Conservation (phyloP, 2,329 filamentous ascomycete genomes). For the Cadophora malorum region DNA sequence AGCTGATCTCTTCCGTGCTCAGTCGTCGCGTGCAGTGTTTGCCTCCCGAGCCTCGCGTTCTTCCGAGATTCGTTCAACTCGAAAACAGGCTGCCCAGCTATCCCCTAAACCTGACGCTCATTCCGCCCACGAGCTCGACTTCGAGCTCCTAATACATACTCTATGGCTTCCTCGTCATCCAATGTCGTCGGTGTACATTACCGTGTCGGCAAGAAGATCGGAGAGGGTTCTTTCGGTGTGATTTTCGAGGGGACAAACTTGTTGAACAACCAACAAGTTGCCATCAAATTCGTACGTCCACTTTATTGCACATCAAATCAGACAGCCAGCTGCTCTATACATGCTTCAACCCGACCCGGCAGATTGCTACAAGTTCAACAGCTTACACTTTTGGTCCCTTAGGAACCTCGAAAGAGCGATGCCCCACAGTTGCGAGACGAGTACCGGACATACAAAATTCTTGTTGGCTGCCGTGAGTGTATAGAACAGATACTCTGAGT, state of each 20-base stretch:
- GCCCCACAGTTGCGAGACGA: slow-evolving; percentile 97
- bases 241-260: slow-evolving; percentile 99
- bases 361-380: slow-evolving; percentile 6
- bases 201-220: slow-evolving; percentile 98
- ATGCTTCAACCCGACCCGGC: not conserved
- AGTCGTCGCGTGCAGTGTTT: slow-evolving; percentile 38
- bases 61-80: slow-evolving; percentile 16
- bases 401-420: slow-evolving; percentile 99
- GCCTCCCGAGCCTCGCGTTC: slow-evolving; percentile 29
- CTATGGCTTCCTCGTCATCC: slow-evolving; percentile 56
- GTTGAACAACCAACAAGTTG: slow-evolving; percentile 98
- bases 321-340: not conserved
- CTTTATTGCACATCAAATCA: slow-evolving; percentile 13
- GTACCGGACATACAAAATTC: slow-evolving; percentile 98
- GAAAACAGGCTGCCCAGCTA: slow-evolving; percentile 24
- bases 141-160: slow-evolving; percentile 31
- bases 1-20: slow-evolving; percentile 30
- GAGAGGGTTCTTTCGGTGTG: slow-evolving; percentile 89
- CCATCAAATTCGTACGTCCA: slow-evolving; percentile 93
- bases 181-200: slow-evolving; percentile 99
- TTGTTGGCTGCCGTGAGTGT: slow-evolving; percentile 96
- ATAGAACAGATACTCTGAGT: slow-evolving; percentile 27
- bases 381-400: slow-evolving; percentile 20
- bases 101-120: slow-evolving; percentile 32
- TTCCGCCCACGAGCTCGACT: slow-evolving; percentile 31